phyloP scores from a whole-genome alignment of 2,329 filamentous ascomycete genomes.

The Cephalotrichum gorgonifer region DNA sequence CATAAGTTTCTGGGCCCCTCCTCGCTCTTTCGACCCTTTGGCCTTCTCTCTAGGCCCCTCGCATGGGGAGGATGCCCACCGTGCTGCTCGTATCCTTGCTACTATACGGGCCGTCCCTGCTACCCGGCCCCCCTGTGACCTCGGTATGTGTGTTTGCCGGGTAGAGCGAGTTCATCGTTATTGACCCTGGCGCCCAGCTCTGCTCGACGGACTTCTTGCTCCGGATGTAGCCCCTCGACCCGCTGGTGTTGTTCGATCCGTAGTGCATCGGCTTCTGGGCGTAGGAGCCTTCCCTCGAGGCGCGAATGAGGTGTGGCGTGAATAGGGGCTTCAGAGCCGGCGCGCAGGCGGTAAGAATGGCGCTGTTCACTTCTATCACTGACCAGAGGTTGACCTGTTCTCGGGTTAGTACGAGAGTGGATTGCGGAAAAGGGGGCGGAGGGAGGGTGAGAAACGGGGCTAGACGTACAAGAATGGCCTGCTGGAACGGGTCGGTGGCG shows the following conservation, averaged over 20 bases:
- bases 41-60: not conserved
- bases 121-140: not conserved
- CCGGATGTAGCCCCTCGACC: constrained; percentile 1
- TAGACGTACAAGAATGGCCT: constrained; percentile 4
- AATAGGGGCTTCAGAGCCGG: constrained; percentile 39
- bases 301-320: constrained; percentile 18
- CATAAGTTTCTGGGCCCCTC: not conserved
- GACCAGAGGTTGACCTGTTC: constrained; percentile 29
- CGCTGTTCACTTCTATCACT: constrained; percentile 36
- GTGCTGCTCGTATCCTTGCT: not conserved
- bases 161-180: not conserved
- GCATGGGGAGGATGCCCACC: not conserved
- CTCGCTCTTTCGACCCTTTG: not conserved
- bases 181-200: constrained; percentile 1
- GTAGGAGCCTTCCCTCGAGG: constrained; percentile 10
- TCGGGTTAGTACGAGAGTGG: not conserved
- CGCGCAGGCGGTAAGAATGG: constrained; percentile 37
- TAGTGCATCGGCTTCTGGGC: constrained; percentile 1
- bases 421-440: not conserved
- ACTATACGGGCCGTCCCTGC: not conserved
- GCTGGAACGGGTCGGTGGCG: constrained; percentile 22
- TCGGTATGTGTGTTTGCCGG: not conserved
- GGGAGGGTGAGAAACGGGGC: not conserved
- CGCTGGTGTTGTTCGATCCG: not conserved
- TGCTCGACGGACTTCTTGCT: constrained; percentile 5